Evolutionary conservation across 805 yeast species (phyloP).

Genomic region (Tetrapisispora fleetii): DNA sequence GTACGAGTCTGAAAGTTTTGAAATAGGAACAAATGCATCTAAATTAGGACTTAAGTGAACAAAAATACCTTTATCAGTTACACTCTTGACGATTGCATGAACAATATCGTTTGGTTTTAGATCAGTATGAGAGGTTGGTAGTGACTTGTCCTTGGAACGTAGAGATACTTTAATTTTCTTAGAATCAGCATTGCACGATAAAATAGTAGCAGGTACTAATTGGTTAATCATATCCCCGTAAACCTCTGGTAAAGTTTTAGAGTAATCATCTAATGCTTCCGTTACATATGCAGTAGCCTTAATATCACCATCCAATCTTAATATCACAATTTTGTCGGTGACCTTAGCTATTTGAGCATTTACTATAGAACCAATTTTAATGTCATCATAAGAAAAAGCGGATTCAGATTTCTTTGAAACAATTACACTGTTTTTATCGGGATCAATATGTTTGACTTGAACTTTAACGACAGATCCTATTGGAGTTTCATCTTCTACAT

Average conservation of each 20-base stretch:
- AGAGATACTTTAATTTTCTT: constrained; percentile 55
- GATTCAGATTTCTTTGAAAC: constrained; percentile 41
- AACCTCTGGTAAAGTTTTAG: constrained; percentile 39
- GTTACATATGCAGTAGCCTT: constrained; percentile 53
- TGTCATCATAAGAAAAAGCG: constrained; percentile 36
- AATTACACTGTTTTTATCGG: constrained; percentile 40
- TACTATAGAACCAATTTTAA: constrained; percentile 42
- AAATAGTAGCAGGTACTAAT: constrained; percentile 47
- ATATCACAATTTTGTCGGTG: constrained; percentile 49
- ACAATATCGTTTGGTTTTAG: constrained; percentile 62
- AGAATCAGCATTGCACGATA: constrained; percentile 29
- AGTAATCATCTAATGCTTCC: constrained; percentile 67
- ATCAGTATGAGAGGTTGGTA: constrained; percentile 41
- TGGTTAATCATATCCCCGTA: constrained; percentile 38
- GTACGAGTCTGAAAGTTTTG: constrained; percentile 72
- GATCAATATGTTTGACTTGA: constrained; percentile 43
- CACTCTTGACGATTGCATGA: constrained; percentile 69
- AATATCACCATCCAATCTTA: constrained; percentile 56
- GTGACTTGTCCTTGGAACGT: constrained; percentile 41
- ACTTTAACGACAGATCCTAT: constrained; percentile 62
- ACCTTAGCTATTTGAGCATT: constrained; percentile 58
- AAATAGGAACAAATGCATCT: constrained; percentile 70
- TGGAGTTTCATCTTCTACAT: constrained; percentile 51
- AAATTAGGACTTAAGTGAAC: constrained; percentile 63
- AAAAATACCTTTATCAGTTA: constrained; percentile 68